Conservation (phyloP, 768 basidiomycete genomes). For the Phlebiopsis flavidoalba region DNA sequence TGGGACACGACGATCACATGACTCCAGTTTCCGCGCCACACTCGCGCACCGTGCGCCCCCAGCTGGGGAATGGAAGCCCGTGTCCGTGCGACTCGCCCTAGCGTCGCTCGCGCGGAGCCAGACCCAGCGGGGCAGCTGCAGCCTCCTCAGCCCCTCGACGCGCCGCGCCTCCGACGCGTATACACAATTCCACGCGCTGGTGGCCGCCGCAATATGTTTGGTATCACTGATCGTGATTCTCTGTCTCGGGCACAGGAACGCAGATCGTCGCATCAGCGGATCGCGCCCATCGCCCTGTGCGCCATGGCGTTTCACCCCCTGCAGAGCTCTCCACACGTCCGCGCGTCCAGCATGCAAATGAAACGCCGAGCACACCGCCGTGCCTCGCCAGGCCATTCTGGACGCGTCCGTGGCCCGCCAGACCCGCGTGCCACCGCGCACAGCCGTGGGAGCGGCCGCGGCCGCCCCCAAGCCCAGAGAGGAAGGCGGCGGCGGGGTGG, state of each 20-base stretch:
- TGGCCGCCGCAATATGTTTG: neutral
- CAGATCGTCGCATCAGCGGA: neutral
- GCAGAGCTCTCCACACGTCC: too few species aligned
- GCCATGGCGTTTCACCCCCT: neutral
- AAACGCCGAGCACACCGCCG: neutral
- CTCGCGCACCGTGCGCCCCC: neutral
- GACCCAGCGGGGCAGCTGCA: neutral
- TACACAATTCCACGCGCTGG: neutral
- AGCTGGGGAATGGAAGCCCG: neutral
- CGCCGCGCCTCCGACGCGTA: neutral
- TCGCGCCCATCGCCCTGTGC: neutral
- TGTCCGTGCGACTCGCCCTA: neutral
- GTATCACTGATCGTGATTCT: slow-evolving; percentile 5
- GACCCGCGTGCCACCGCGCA: too few species aligned
- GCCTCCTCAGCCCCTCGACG: neutral
- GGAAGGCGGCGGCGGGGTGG: neutral
- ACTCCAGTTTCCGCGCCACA: neutral
- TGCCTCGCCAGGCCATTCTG: neutral
- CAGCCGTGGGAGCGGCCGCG: neutral
- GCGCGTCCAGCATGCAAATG: neutral
- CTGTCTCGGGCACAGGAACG: neutral
- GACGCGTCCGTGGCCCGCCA: neutral
- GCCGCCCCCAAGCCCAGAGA: too few species aligned
- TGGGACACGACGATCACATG: neutral
- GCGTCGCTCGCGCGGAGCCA: neutral